Conservation (phyloP, 2,329 filamentous ascomycete species). For the Aspergillus ruber region DNA sequence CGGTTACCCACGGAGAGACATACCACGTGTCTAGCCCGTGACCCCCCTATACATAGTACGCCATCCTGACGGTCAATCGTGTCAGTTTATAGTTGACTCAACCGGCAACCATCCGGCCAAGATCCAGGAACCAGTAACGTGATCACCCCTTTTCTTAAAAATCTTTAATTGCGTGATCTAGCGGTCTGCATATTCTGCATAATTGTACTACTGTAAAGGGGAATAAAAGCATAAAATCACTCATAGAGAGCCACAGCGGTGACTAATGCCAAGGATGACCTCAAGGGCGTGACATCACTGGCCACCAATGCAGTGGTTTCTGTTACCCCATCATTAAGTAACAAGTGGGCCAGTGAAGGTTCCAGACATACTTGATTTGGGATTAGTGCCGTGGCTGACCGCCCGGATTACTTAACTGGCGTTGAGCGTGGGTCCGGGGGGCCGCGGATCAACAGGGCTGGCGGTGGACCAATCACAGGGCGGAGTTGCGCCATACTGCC, state of each 20-base stretch:
- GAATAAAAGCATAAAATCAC: not conserved
- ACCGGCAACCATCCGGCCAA: no score
- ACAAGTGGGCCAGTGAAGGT: not conserved
- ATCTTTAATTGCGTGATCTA: not conserved
- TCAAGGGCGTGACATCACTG: not conserved
- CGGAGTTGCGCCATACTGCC: not conserved
- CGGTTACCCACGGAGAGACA: no score
- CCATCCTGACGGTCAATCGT: no score
- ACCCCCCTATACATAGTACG: no score
- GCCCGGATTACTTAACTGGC: not conserved
- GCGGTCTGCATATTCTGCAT: not conserved
- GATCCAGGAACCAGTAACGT: no score
- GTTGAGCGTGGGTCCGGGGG: not conserved
- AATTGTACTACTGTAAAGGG: not conserved
- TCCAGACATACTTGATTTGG: no score
- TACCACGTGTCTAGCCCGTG: no score
- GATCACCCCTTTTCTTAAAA: no score
- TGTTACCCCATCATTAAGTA: not conserved
- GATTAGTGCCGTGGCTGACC: not conserved
- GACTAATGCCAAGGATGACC: not conserved
- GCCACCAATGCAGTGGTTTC: not conserved
- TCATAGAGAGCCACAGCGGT: not conserved
- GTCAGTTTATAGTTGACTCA: no score
- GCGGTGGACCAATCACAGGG: not conserved
- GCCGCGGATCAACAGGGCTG: not conserved